Evolutionary conservation across 257 asterid genomes (phyloP).

Genomic region (Fraxinus pennsylvanica): DNA sequence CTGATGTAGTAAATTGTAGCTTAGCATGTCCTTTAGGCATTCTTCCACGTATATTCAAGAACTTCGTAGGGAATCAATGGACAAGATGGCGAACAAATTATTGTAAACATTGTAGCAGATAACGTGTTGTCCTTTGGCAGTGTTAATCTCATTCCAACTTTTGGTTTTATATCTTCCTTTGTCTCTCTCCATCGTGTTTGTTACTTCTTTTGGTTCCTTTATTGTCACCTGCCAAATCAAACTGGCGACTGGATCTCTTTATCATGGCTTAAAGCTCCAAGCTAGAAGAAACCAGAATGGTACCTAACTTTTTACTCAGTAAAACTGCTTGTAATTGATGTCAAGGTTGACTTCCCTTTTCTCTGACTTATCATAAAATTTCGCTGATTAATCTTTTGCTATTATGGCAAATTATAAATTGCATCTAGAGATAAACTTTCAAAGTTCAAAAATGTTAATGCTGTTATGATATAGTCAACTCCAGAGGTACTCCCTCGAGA

Average conservation of each 20-base stretch:
- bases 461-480: neutral
- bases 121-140: conserved; percentile 22
- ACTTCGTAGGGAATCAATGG: conserved; percentile 27
- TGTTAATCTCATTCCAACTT: conserved; percentile 6
- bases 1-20: conserved; percentile 33
- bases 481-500: neutral
- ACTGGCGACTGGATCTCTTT: neutral
- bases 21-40: conserved; percentile 31
- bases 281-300: conserved; percentile 12
- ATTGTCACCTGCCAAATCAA: conserved; percentile 18
- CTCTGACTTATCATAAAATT: neutral
- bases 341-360: conserved; percentile 14
- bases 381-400: neutral
- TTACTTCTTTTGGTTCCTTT: conserved; percentile 24
- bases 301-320: conserved; percentile 17
- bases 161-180: conserved; percentile 4
- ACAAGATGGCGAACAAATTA: conserved; percentile 27
- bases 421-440: neutral
- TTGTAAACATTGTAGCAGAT: conserved; percentile 31
- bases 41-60: conserved; percentile 29
- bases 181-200: conserved; percentile 10
- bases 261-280: conserved; percentile 9
- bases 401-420: neutral
- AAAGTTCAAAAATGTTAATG: neutral
- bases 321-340: conserved; percentile 7